phyloP scores from a whole-genome alignment of 2,329 filamentous ascomycete species.

The Hirsutella thompsonii region DNA sequence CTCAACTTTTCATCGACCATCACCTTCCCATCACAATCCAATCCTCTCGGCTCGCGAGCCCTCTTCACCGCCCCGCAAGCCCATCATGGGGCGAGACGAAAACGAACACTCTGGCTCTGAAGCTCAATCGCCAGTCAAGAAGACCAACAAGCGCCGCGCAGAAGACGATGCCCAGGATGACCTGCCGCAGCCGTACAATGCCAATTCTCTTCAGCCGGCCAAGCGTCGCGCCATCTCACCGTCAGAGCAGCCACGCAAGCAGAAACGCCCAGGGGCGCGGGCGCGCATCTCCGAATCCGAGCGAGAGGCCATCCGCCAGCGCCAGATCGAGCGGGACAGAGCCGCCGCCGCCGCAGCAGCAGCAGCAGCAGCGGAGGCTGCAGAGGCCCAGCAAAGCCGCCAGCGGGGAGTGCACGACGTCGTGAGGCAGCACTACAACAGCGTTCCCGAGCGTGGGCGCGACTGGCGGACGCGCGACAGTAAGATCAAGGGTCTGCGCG shows the following conservation, averaged over 20 bases:
- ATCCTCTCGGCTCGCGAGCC: too few relatives aligned
- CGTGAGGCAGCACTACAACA: slow-evolving; percentile 90
- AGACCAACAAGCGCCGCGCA: slow-evolving; percentile 18
- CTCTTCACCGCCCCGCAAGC: too few relatives aligned
- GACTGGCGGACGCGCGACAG: slow-evolving; percentile 93
- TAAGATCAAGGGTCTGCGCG: slow-evolving; percentile 85
- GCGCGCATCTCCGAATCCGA: slow-evolving; percentile 55
- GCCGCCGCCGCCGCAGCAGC: slow-evolving; percentile 22
- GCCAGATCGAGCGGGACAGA: slow-evolving; percentile 43
- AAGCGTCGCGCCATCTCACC: slow-evolving; percentile 44
- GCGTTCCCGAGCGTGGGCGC: slow-evolving; percentile 80
- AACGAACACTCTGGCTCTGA: not conserved
- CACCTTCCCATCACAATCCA: too few relatives aligned
- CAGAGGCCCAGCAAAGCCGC: slow-evolving; percentile 24
- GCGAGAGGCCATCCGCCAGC: slow-evolving; percentile 52
- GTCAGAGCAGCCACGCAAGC: slow-evolving; percentile 46
- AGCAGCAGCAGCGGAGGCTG: too few relatives aligned
- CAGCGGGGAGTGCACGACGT: slow-evolving; percentile 59
- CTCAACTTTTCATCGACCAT: too few relatives aligned
- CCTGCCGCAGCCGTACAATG: slow-evolving; percentile 48
- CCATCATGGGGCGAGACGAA: slow-evolving; percentile 1
- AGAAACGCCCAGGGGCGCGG: slow-evolving; percentile 54
- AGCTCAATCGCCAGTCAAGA: slow-evolving; percentile 1
- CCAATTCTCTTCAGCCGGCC: slow-evolving; percentile 41
- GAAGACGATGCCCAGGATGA: slow-evolving; percentile 25